Evolutionary conservation across 2,329 filamentous ascomycete species (phyloP).

Genomic region (Xylariaceae sp.): DNA sequence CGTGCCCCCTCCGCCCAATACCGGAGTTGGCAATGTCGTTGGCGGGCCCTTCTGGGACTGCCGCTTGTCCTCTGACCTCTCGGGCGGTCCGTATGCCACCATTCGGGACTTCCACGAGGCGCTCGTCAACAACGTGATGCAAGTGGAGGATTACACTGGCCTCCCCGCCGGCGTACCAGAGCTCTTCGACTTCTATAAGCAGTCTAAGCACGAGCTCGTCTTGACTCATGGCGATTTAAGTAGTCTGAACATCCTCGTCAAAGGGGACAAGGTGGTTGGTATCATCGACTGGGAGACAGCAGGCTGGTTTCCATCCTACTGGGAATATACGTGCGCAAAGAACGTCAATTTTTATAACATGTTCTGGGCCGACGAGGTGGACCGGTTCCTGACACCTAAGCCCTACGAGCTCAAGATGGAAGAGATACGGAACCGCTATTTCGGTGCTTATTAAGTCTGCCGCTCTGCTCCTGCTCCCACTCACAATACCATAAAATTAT

Average conservation of each 20-base stretch:
- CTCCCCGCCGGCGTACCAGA: slow-evolving; percentile 4
- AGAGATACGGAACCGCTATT: slow-evolving; percentile 14
- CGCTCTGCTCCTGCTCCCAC: background rate
- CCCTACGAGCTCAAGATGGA: slow-evolving; percentile 18
- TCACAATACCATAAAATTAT: background rate
- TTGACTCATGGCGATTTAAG: slow-evolving; percentile 28
- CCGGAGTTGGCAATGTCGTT: slow-evolving; percentile 21
- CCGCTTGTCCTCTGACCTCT: slow-evolving; percentile 19
- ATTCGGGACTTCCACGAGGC: slow-evolving; percentile 30
- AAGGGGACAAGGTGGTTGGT: slow-evolving; percentile 24
- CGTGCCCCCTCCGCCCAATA: slow-evolving; percentile 16
- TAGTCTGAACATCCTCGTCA: slow-evolving; percentile 26
- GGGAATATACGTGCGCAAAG: slow-evolving; percentile 19
- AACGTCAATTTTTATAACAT: slow-evolving; percentile 13
- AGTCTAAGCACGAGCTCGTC: slow-evolving; percentile 3
- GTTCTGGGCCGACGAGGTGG: slow-evolving; percentile 16
- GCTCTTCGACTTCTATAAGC: slow-evolving; percentile 21
- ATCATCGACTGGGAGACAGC: slow-evolving; percentile 17
- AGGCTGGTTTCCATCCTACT: slow-evolving; percentile 16
- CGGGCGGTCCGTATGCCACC: slow-evolving; percentile 31
- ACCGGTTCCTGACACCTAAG: slow-evolving; percentile 14
- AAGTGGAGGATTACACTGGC: background rate
- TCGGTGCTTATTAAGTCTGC: slow-evolving; percentile 11
- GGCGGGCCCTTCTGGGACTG: slow-evolving; percentile 27
- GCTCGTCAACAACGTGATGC: slow-evolving; percentile 19